Percentiles rank a stretch among this genome's conserved stretches.
Evolutionary conservation across 129 eudicot genomes (phyloP).

Genomic region (Artemisia annua): DNA sequence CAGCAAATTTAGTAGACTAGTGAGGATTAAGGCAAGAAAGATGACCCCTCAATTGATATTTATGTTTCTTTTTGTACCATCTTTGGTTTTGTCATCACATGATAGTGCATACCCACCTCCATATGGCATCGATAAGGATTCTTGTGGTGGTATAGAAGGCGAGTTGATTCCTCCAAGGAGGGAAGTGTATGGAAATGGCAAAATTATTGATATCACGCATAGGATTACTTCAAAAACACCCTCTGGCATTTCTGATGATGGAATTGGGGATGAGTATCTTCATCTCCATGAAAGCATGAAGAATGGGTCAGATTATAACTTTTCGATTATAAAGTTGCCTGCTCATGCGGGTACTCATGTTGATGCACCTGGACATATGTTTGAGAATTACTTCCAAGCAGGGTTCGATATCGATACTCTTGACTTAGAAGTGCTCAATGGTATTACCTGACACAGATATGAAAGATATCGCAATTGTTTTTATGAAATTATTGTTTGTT

Average conservation of each 20-base stretch:
- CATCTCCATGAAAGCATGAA: slow-evolving; percentile 50
- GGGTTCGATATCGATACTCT: slow-evolving; percentile 74
- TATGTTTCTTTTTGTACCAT: slow-evolving; percentile 2
- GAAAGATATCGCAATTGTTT: not conserved
- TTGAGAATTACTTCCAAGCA: slow-evolving; percentile 56
- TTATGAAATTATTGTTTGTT: not conserved
- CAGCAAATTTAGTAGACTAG: not conserved
- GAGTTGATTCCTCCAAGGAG: slow-evolving; percentile 38
- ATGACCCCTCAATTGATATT: slow-evolving; percentile 18
- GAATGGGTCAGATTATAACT: slow-evolving; percentile 67
- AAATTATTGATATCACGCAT: slow-evolving; percentile 73
- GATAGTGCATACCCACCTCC: slow-evolving; percentile 21
- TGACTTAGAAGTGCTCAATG: slow-evolving; percentile 65
- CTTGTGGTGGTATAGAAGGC: not conserved
- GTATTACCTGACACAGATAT: slow-evolving; percentile 19
- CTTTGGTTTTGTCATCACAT: slow-evolving; percentile 20
- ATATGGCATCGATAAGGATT: slow-evolving; percentile 1
- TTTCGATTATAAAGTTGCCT: slow-evolving; percentile 58
- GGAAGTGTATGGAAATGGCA: slow-evolving; percentile 56
- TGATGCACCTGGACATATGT: slow-evolving; percentile 89
- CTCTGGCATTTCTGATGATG: slow-evolving; percentile 39
- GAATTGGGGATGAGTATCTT: slow-evolving; percentile 43
- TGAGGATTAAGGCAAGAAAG: not conserved
- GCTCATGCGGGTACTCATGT: slow-evolving; percentile 81
- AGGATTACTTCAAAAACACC: slow-evolving; percentile 49